Base-by-base conservation (phyloP, 495 filamentous ascomycete genomes). In the Neurospora discreta region DNA sequence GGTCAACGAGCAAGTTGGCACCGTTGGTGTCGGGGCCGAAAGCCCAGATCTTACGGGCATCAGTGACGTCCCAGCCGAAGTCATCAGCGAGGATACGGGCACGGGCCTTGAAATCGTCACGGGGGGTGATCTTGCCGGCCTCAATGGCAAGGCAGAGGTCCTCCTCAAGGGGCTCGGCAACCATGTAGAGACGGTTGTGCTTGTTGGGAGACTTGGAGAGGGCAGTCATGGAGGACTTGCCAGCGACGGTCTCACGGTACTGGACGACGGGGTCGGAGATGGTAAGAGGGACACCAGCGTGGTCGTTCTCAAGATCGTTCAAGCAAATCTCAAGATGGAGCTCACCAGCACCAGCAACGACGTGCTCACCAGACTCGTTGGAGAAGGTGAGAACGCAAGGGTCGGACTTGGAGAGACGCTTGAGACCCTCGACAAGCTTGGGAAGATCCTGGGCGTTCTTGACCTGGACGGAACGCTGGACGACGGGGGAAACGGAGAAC, bases 161-260 rank as follows among this genome's bases (percentile, higher is more conserved):
- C 87, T 99, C 95, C 11, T 87, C 89, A 52, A 99, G 85, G 72
- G 95, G 96, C 84, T 92, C 82, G 73, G 95, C 95, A 79, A 87
- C 89, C 81, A 99, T 87, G 87, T 98, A 99, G 20, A 99, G 88
- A 90, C 95, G 93, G 87, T 99, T 99, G 91, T 99, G 95, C 93
- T 99, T 99, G 89, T 99, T 99, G 84, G 95, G 95, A 13, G 95
- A 99, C 89, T 99, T 99, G 79, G 95, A 99, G 73, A 99, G 87
- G 71, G 95, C 95, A 80, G 94, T 97, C 75, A 98, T 98, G 87
- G 89, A 92, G 69, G 95, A 97, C 73, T 84, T 85, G 73, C 69
- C 88, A 74, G 84, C 82, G 77, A 99, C 95, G 72, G 95, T 95
- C 89, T 99, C 95, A 88, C 95, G 95, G 90, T 97, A 98, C 78